Evolutionary conservation across 2,329 filamentous ascomycete genomes (phyloP).

Genomic region (Aureobasidium sp.): DNA sequence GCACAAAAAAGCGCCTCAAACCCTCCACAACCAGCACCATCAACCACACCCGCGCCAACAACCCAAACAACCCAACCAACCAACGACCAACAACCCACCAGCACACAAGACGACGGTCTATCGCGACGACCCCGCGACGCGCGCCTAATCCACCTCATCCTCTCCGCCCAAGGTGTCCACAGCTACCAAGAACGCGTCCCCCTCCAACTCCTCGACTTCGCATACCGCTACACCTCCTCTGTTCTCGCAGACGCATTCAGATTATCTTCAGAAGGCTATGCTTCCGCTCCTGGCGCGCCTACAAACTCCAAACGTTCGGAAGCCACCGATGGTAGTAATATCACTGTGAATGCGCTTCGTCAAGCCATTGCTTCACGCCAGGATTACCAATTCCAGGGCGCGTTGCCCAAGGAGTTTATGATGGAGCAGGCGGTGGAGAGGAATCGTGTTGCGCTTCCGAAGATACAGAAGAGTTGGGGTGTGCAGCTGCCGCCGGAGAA

Average conservation of each 20-base stretch:
- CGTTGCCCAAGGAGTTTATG: conserved; percentile 66
- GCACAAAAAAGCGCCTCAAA: conserved; percentile 15
- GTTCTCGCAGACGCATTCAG: conserved; percentile 66
- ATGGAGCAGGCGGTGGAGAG: conserved; percentile 64
- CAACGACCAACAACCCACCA: conserved; percentile 26
- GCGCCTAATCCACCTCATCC: conserved; percentile 70
- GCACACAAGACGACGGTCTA: conserved; percentile 28
- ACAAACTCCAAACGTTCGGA: conserved; percentile 17
- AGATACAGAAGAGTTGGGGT: conserved; percentile 50
- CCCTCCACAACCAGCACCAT: conserved; percentile 17
- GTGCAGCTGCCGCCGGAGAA: conserved; percentile 55
- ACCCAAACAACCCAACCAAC: conserved; percentile 11
- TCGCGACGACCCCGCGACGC: conserved; percentile 64
- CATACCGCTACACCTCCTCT: conserved; percentile 70
- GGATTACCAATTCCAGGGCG: conserved; percentile 61
- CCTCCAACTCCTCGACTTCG: conserved; percentile 76
- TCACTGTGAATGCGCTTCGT: conserved; percentile 60
- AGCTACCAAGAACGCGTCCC: conserved; percentile 77
- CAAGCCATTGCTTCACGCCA: conserved; percentile 65
- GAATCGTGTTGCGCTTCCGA: conserved; percentile 58
- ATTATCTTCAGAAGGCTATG: conserved; percentile 61
- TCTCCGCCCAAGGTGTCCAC: conserved; percentile 70
- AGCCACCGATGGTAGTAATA: conserved; percentile 42
- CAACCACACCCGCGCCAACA: conserved; percentile 15
- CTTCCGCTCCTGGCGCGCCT: conserved; percentile 24